These are phyloP conservation scores for Saturnispora mendoncae DNA, from an alignment of 805 yeast genomes.

Conservation along the genomic window DNA sequence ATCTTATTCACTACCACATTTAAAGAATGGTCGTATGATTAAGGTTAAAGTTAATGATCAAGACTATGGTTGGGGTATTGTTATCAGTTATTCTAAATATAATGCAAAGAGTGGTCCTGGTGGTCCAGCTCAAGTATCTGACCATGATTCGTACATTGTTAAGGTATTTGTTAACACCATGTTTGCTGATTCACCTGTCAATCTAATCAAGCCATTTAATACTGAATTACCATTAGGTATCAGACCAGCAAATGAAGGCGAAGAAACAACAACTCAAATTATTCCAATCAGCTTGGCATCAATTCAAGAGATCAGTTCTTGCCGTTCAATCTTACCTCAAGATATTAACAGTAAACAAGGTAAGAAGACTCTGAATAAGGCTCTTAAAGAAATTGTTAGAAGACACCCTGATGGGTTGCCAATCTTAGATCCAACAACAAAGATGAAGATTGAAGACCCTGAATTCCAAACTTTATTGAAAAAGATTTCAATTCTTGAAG, in stretches of 20 bases:
- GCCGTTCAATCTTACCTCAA: slow-evolving; percentile 72
- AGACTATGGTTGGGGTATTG: slow-evolving; percentile 96
- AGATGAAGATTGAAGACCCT: slow-evolving; percentile 73
- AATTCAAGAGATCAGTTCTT: slow-evolving; percentile 63
- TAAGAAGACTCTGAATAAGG: slow-evolving; percentile 56
- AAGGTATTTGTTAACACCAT: slow-evolving; percentile 72
- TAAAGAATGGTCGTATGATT: slow-evolving; percentile 83
- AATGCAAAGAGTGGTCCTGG: slow-evolving; percentile 37
- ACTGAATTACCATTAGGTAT: slow-evolving; percentile 84
- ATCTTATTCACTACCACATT: slow-evolving; percentile 68
- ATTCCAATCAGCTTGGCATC: slow-evolving; percentile 81
- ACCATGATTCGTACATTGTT: slow-evolving; percentile 85
- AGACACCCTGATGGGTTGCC: slow-evolving; percentile 90
- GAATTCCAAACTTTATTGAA: slow-evolving; percentile 63
- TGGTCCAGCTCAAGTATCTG: slow-evolving; percentile 51
- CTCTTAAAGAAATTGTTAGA: slow-evolving; percentile 69
- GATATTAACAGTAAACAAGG: slow-evolving; percentile 53
- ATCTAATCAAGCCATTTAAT: slow-evolving; percentile 64
- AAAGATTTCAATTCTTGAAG: slow-evolving; percentile 76
- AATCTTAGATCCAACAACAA: slow-evolving; percentile 79
- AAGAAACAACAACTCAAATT: slow-evolving; percentile 61
- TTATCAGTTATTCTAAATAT: slow-evolving; percentile 58
- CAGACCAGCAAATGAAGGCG: slow-evolving; percentile 70
- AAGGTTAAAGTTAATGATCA: slow-evolving; percentile 51
- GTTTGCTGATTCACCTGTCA: slow-evolving; percentile 78